These are phyloP conservation scores for Venturia carpophila DNA, from an alignment of 2,329 filamentous ascomycete genomes.

Conservation along the genomic window DNA sequence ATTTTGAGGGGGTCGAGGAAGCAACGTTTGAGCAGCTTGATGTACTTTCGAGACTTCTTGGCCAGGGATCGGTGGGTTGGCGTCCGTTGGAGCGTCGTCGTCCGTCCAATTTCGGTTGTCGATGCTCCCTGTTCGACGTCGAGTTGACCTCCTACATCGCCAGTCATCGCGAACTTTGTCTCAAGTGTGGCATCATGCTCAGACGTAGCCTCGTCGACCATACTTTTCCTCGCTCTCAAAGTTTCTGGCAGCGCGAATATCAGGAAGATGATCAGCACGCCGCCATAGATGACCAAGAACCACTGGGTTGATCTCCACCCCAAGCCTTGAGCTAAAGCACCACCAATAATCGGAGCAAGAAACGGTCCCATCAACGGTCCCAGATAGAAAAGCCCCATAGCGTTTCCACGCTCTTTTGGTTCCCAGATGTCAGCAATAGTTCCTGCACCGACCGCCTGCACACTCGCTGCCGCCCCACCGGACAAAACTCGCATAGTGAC, in stretches of 20 bases:
- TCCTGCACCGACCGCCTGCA: constrained; percentile 34
- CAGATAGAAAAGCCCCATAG: constrained; percentile 35
- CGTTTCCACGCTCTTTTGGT: constrained; percentile 30
- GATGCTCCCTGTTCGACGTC: not conserved
- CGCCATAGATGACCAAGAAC: constrained; percentile 34
- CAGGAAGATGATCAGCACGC: constrained; percentile 27
- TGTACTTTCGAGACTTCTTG: constrained; percentile 26
- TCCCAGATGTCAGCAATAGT: constrained; percentile 35
- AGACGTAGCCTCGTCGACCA: constrained; percentile 20
- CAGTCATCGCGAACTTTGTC: not conserved
- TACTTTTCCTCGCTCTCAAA: constrained; percentile 18
- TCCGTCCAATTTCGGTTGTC: not conserved
- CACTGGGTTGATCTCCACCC: constrained; percentile 35
- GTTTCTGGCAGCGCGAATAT: constrained; percentile 32
- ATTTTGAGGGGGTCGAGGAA: constrained; percentile 35
- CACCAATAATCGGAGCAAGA: constrained; percentile 34
- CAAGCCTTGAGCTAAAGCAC: constrained; percentile 27
- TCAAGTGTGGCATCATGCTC: constrained; percentile 17
- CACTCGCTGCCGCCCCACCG: constrained; percentile 32
- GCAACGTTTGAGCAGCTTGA: constrained; percentile 28
- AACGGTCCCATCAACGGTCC: constrained; percentile 33
- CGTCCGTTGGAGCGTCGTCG: constrained; percentile 3
- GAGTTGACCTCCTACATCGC: not conserved
- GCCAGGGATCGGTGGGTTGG: not conserved
- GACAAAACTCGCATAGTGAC: constrained; percentile 30